Conservation (phyloP, 140 eudicot genomes). For the Oenanthe javanica region DNA sequence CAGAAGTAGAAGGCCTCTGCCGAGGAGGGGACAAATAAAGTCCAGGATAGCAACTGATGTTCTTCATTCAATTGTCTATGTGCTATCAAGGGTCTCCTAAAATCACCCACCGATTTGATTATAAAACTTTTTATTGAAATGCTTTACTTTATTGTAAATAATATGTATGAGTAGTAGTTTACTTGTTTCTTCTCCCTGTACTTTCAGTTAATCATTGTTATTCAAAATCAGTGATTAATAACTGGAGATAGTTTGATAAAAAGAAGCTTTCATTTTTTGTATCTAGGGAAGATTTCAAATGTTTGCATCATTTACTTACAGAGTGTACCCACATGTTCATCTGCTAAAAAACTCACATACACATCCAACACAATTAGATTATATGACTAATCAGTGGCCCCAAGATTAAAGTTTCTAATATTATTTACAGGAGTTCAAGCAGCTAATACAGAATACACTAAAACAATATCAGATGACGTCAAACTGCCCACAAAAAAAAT, state of each 20-base stretch:
- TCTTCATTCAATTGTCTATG: conserved; percentile 30
- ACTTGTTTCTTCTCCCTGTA: not conserved
- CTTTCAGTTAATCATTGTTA: not conserved
- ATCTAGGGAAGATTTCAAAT: not conserved
- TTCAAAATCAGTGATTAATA: not conserved
- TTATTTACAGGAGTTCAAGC: no score
- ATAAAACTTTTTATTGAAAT: not conserved
- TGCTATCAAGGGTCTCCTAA: conserved; percentile 24
- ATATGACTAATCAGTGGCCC: no score
- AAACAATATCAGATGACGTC: no score
- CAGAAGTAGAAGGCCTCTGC: conserved; percentile 27
- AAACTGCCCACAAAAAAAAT: not conserved
- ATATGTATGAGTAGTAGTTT: not conserved
- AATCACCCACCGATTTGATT: conserved; percentile 6
- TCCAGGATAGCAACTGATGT: conserved; percentile 39
- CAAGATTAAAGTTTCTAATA: no score
- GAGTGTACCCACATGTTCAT: not conserved
- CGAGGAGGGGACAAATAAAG: conserved; percentile 49
- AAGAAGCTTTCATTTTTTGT: not conserved
- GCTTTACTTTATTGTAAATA: not conserved
- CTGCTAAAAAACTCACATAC: no score
- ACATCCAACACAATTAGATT: no score
- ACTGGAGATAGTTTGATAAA: not conserved
- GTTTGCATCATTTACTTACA: not conserved
- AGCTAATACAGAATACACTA: no score